Evolutionary conservation across 495 filamentous ascomycete species (phyloP).

Genomic region (Rusavskia elegans): DNA sequence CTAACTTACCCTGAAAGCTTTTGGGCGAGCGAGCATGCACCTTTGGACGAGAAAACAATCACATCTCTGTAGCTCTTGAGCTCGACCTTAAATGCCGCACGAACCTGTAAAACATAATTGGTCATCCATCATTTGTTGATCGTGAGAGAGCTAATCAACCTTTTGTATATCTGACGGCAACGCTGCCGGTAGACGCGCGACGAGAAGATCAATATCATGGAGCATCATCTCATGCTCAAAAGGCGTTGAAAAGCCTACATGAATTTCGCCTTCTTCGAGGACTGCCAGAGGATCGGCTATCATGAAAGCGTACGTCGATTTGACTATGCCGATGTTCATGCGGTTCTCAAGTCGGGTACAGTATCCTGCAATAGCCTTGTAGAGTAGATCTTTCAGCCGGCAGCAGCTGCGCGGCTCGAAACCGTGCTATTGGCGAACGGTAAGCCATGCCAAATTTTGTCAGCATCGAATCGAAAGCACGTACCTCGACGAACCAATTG

Average conservation of each 20-base stretch:
- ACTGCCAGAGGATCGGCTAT: conserved; percentile 63
- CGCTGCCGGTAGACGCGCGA: conserved; percentile 72
- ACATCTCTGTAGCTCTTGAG: conserved; percentile 70
- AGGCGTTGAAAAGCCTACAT: conserved; percentile 61
- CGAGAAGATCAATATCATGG: conserved; percentile 58
- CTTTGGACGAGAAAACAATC: conserved; percentile 65
- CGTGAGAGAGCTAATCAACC: background rate
- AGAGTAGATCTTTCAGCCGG: conserved; percentile 42
- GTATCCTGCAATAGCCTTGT: conserved; percentile 34
- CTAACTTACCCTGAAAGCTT: conserved; percentile 46
- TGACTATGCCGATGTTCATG: conserved; percentile 53
- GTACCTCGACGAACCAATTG: conserved; percentile 36
- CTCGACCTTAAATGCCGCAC: conserved; percentile 45
- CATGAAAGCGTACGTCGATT: conserved; percentile 68
- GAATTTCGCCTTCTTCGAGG: conserved; percentile 59
- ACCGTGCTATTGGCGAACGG: conserved; percentile 23
- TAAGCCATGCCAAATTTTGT: background rate
- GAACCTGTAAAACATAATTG: conserved; percentile 10
- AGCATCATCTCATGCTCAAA: conserved; percentile 44
- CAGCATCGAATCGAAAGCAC: background rate
- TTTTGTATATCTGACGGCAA: conserved; percentile 73
- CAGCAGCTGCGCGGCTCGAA: conserved; percentile 44
- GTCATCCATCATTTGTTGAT: too few relatives aligned
- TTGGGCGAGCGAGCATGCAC: conserved; percentile 52
- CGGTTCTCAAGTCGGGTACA: conserved; percentile 40